Evolutionary conservation across 805 yeast genomes (phyloP).

Genomic region (Yarrowia keelungensis): DNA sequence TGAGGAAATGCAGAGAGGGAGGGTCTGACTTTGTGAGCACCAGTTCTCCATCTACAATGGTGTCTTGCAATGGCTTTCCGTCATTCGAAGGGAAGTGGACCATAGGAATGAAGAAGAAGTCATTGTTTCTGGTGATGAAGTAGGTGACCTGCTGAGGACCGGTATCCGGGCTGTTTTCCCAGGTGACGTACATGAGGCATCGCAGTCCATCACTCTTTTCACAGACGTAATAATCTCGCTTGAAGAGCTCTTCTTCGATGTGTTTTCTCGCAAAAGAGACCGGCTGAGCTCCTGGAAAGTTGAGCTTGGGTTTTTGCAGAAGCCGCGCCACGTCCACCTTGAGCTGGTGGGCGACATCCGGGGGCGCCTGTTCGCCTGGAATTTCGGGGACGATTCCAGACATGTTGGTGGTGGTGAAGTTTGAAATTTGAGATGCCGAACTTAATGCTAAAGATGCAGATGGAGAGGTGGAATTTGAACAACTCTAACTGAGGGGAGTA

Average conservation of each 20-base stretch:
- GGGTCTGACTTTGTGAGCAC: slow-evolving; percentile 58
- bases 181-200: slow-evolving; percentile 67
- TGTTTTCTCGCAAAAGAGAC: slow-evolving; percentile 84
- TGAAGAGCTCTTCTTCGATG: slow-evolving; percentile 63
- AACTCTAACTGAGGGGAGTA: too few relatives aligned
- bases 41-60: slow-evolving; percentile 92
- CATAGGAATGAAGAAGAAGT: slow-evolving; percentile 75
- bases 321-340: slow-evolving; percentile 71
- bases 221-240: slow-evolving; percentile 89
- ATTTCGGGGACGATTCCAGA: slow-evolving; percentile 39
- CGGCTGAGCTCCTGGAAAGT: slow-evolving; percentile 95
- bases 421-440: slow-evolving; percentile 21
- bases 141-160: slow-evolving; percentile 79
- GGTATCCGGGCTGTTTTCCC: slow-evolving; percentile 57
- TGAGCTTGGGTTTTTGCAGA: slow-evolving; percentile 60
- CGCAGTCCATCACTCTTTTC: slow-evolving; percentile 95
- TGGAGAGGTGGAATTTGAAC: too few relatives aligned
- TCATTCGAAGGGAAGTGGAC: slow-evolving; percentile 78
- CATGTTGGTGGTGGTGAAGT: slow-evolving; percentile 15
- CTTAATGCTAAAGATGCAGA: slow-evolving; percentile 28
- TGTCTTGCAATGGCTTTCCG: slow-evolving; percentile 77
- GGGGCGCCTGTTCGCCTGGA: slow-evolving; percentile 73
- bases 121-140: slow-evolving; percentile 86
- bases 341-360: slow-evolving; percentile 70
- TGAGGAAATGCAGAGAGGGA: slow-evolving; percentile 69